A percentile compares a stretch with the other conserved stretches of the same genome.
These are phyloP conservation scores for Phytophthora hibernalis DNA, from an alignment of 352 stramenopile genomes.

Conservation along the genomic window DNA sequence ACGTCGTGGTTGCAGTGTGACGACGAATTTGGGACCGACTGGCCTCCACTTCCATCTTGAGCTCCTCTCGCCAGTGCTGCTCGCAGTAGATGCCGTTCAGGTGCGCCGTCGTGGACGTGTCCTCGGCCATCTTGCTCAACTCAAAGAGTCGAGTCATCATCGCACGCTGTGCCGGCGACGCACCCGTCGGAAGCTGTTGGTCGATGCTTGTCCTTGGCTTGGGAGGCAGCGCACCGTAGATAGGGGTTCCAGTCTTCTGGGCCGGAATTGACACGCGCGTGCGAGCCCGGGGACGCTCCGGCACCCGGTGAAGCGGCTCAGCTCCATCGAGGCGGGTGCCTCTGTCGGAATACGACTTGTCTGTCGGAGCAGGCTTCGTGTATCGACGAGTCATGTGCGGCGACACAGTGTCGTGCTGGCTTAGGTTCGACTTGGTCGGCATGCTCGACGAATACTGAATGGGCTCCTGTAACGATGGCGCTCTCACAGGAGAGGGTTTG, in stretches of 20 bases:
- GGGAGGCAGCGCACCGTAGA: slow-evolving; percentile 15
- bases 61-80: slow-evolving; percentile 39
- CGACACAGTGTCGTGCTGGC: slow-evolving; percentile 10
- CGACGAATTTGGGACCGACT: slow-evolving; percentile 26
- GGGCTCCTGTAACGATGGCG: not conserved
- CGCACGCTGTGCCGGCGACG: slow-evolving; percentile 21
- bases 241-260: not conserved
- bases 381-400: slow-evolving; percentile 9
- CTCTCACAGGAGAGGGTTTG: not conserved
- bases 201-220: slow-evolving; percentile 15
- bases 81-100: slow-evolving; percentile 59
- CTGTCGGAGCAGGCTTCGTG: slow-evolving; percentile 17
- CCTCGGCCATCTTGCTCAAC: slow-evolving; percentile 55
- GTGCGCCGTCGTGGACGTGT: slow-evolving; percentile 54
- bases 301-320: not conserved
- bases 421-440: slow-evolving; percentile 14
- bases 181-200: slow-evolving; percentile 13
- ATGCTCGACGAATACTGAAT: slow-evolving; percentile 20
- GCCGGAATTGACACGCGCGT: slow-evolving; percentile 24
- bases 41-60: slow-evolving; percentile 38
- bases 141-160: slow-evolving; percentile 51
- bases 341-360: slow-evolving; percentile 23
- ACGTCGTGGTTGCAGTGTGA: slow-evolving; percentile 10
- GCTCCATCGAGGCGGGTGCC: slow-evolving; percentile 1
- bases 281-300: slow-evolving; percentile 13